Conservation (phyloP, 805 yeast species). For the Sugiyamaella floridensis region DNA sequence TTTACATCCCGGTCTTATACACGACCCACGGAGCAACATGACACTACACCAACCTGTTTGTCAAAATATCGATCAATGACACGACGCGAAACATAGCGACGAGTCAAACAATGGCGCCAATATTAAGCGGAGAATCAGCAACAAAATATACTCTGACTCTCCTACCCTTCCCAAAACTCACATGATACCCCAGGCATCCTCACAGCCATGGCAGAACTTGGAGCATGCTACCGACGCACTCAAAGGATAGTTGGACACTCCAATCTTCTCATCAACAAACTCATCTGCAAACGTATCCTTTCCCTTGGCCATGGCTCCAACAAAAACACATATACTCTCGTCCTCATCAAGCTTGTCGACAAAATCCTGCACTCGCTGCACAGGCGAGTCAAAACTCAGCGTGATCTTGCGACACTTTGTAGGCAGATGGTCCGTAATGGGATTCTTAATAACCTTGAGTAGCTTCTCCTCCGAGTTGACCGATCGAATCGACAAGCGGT, state of each 20-base stretch:
- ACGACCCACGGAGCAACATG: too few species aligned
- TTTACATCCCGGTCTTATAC: too few species aligned
- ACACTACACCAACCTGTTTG: too few species aligned
- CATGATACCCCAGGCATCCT: slow-evolving; percentile 90
- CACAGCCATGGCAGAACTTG: slow-evolving; percentile 97
- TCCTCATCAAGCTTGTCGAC: slow-evolving; percentile 72
- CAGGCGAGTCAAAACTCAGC: slow-evolving; percentile 84
- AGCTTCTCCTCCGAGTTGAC: slow-evolving; percentile 93
- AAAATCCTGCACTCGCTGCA: slow-evolving; percentile 82
- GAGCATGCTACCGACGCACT: slow-evolving; percentile 98
- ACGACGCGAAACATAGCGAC: too few species aligned
- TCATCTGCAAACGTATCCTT: slow-evolving; percentile 97
- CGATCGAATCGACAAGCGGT: slow-evolving; percentile 84
- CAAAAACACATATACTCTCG: slow-evolving; percentile 95
- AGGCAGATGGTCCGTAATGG: slow-evolving; percentile 94
- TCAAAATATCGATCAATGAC: too few species aligned
- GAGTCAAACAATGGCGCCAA: too few species aligned
- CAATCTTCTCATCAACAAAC: slow-evolving; percentile 91
- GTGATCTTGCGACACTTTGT: slow-evolving; percentile 93
- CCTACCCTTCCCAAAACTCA: slow-evolving; percentile 15
- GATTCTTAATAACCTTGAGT: slow-evolving; percentile 90
- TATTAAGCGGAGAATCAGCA: too few species aligned
- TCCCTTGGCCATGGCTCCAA: slow-evolving; percentile 99
- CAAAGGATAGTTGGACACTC: slow-evolving; percentile 89
- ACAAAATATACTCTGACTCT: neutral